A percentile compares a stretch with the other conserved stretches of the same genome.
Evolutionary conservation across 208 protist species (phyloP).

Genomic region (Trypanosoma lewisi): DNA sequence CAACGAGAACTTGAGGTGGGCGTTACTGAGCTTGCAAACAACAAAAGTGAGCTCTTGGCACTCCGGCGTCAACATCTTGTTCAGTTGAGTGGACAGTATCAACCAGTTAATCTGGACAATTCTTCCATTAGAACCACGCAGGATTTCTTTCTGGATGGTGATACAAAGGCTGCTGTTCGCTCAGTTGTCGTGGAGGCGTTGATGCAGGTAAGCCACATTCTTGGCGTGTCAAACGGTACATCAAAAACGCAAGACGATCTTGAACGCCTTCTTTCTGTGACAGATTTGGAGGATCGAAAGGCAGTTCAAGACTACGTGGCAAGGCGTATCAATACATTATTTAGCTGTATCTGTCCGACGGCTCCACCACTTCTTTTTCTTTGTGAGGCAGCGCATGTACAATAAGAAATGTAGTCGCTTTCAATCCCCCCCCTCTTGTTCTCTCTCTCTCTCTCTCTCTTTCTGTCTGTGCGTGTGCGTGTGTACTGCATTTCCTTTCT

Average conservation of each 20-base stretch:
- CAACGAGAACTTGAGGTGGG: constrained; percentile 43
- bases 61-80: constrained; percentile 54
- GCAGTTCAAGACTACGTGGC: constrained; percentile 65
- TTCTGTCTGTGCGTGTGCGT: too few relatives aligned
- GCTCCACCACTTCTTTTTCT: constrained; percentile 39
- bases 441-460: too few relatives aligned
- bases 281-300: constrained; percentile 38
- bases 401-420: constrained; percentile 19
- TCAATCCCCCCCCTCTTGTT: too few relatives aligned
- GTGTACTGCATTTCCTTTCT: too few relatives aligned
- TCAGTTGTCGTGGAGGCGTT: constrained; percentile 49
- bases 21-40: constrained; percentile 38
- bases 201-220: constrained; percentile 41
- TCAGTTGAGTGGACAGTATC: constrained; percentile 59
- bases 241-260: constrained; percentile 10
- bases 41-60: constrained; percentile 34
- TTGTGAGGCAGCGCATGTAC: constrained; percentile 15
- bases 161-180: constrained; percentile 64
- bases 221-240: constrained; percentile 30
- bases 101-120: constrained; percentile 32
- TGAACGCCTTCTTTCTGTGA: constrained; percentile 32
- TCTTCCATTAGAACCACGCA: constrained; percentile 35
- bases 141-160: constrained; percentile 48
- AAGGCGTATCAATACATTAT: constrained; percentile 51
- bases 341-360: constrained; percentile 53